Base-by-base conservation (phyloP, 2,329 filamentous ascomycete genomes). In the Pseudogymnoascus pannorum region DNA sequence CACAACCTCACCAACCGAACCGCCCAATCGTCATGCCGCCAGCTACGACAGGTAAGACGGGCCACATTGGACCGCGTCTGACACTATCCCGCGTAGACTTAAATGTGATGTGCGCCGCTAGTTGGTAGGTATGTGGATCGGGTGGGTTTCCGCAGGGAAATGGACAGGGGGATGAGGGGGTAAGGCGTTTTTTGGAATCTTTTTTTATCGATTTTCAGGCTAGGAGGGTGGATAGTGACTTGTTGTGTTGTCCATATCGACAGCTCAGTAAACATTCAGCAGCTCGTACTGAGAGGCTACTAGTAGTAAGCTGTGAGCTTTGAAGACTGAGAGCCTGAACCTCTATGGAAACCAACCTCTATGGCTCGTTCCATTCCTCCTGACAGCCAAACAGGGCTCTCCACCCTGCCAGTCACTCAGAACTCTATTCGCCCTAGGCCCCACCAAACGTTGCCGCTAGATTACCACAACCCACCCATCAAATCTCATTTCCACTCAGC, bases 401-500 rank as follows among this genome's bases (percentile, higher is more conserved):
- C 44, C 24, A 29, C 24, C 44, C 24, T 51, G 44, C 14, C 24
- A 29, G 22, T 54, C 26, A 54, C 24, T 29, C n/a, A 54, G 44
- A 54, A 54, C 48, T 54, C n/a, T 31, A 54, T 54, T 31, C 48
- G 48, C 48, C 9, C 24, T 54, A 26, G 6, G 24, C 24, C 26
- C 44, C 44, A 31, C 24, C n/a, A 24, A 14, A 11, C 26, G 14
- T 29, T 29, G 24, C 12, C 18, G 44, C 24, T 54, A 31, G 24
- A 7, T 9, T 18, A 16, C 44, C 14, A n/a, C 44, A 9, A 51
- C 24, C 24, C 24, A 11, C 48, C 48, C 48, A 31, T 54, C 48
- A 54, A 54, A 54, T 54, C 26, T 54, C 48, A n/a, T n/a, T n/a
- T 26, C n/a, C 48, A 7, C 44, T 54, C 44, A 54, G 44, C 44